Percentiles rank a stretch among this genome's conserved stretches.
phyloP scores from a whole-genome alignment of 108 stramenopile genomes.

The Bacterosira constricta region DNA sequence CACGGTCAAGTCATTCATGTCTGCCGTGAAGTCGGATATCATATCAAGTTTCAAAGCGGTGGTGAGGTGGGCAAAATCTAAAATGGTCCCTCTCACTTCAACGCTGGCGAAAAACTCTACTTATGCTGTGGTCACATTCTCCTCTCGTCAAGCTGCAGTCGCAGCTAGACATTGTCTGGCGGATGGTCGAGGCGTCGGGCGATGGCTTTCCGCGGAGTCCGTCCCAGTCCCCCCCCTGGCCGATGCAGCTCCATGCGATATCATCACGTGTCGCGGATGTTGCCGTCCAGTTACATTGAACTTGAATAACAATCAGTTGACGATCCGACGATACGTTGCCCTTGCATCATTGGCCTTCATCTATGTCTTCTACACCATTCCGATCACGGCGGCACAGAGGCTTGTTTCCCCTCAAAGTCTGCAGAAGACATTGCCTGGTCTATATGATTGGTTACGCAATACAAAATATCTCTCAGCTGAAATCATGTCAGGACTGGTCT shows the following conservation, averaged over 20 bases:
- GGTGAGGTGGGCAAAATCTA: constrained; percentile 43
- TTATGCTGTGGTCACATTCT: constrained; percentile 89
- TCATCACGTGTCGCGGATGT: constrained; percentile 79
- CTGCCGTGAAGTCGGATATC: constrained; percentile 7
- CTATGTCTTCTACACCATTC: constrained; percentile 84
- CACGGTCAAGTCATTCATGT: constrained; percentile 15
- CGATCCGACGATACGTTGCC: constrained; percentile 58
- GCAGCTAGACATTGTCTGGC: constrained; percentile 81
- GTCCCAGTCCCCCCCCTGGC: constrained; percentile 86
- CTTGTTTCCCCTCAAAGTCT: constrained; percentile 55
- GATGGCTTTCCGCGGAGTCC: constrained; percentile 65
- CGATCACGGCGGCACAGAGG: constrained; percentile 52
- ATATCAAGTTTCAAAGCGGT: constrained; percentile 23
- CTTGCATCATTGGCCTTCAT: constrained; percentile 54
- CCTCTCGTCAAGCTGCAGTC: constrained; percentile 85
- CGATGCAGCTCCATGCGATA: constrained; percentile 79
- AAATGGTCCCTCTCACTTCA: constrained; percentile 29
- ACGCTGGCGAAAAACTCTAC: constrained; percentile 71
- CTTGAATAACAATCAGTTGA: constrained; percentile 75
- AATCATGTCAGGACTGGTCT: constrained; percentile 65
- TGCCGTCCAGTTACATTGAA: constrained; percentile 88
- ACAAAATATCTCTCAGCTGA: constrained; percentile 41
- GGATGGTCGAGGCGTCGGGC: constrained; percentile 76
- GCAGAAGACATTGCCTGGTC: constrained; percentile 51
- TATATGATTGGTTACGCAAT: constrained; percentile 40